Percentiles rank a stretch among this genome's conserved stretches.
Evolutionary conservation across 768 basidiomycete genomes (phyloP).

Genomic region (Crepidotus variabilis): DNA sequence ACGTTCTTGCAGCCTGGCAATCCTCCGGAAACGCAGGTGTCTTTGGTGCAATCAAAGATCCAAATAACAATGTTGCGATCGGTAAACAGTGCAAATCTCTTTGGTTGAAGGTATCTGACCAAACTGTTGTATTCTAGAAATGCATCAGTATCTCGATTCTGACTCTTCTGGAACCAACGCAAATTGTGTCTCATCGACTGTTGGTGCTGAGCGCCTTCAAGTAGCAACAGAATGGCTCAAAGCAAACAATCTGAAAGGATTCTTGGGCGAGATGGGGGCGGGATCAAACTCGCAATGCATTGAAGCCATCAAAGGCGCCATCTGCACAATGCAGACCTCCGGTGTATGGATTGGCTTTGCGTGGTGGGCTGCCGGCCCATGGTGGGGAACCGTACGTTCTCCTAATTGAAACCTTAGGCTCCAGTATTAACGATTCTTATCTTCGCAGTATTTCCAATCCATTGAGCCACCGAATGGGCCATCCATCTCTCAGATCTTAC

Average conservation of each 20-base stretch:
- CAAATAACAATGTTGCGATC: slow-evolving; percentile 59
- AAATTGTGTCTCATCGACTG: slow-evolving; percentile 57
- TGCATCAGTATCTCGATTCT: slow-evolving; percentile 70
- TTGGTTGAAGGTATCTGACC: no score
- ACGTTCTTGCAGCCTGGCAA: slow-evolving; percentile 54
- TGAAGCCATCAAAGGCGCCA: slow-evolving; percentile 47
- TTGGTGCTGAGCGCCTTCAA: slow-evolving; percentile 54
- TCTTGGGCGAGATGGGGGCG: slow-evolving; percentile 61
- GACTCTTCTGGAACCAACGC: slow-evolving; percentile 55
- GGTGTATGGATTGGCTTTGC: slow-evolving; percentile 50
- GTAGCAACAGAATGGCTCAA: slow-evolving; percentile 58
- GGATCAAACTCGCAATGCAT: slow-evolving; percentile 44
- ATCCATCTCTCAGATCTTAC: slow-evolving; percentile 50
- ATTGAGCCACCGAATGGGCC: slow-evolving; percentile 59
- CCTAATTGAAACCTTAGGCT: not conserved
- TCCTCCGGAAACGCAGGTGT: slow-evolving; percentile 53
- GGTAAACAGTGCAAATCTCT: no score
- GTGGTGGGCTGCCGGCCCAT: slow-evolving; percentile 65
- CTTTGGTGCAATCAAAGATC: slow-evolving; percentile 53
- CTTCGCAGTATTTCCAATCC: slow-evolving; percentile 51
- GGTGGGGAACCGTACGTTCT: slow-evolving; percentile 52
- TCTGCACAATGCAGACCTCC: slow-evolving; percentile 56
- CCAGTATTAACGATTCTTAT: not conserved
- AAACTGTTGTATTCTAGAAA: no score
- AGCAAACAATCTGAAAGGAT: slow-evolving; percentile 55